These are phyloP conservation scores for Rhizopogon vesiculosus DNA, from an alignment of 768 basidiomycete genomes.

Conservation along the genomic window DNA sequence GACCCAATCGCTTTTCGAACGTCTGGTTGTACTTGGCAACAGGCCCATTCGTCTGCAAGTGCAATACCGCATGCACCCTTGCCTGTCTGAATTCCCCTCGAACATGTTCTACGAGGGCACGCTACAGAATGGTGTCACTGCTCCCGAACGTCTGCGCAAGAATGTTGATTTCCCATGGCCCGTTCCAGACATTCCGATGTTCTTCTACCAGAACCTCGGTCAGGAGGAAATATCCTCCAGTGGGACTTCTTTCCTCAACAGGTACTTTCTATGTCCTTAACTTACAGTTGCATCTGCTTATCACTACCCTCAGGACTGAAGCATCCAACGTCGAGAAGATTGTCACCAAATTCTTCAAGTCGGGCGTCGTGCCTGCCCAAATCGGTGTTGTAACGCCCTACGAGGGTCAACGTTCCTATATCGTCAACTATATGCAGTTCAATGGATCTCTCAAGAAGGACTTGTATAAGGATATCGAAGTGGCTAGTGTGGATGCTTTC, in stretches of 20 bases:
- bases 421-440: conserved; percentile 99
- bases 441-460: conserved; percentile 99
- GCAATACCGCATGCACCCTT: conserved; percentile 99
- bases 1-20: conserved; percentile 97
- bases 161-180: conserved; percentile 99
- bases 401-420: conserved; percentile 96
- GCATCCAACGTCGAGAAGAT: conserved; percentile 99
- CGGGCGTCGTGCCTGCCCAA: conserved; percentile 90
- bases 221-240: conserved; percentile 99
- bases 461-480: conserved; percentile 98
- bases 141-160: conserved; percentile 94
- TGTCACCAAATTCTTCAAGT: conserved; percentile 99
- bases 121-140: conserved; percentile 97
- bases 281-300: conserved; percentile 2
- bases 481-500: conserved; percentile 98
- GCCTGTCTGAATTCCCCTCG: conserved; percentile 97
- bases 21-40: conserved; percentile 92
- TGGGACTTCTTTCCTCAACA: conserved; percentile 97
- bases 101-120: conserved; percentile 99
- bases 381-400: conserved; percentile 99
- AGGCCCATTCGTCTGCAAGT: conserved; percentile 98
- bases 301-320: conserved; percentile 64
- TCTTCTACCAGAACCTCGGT: conserved; percentile 99
- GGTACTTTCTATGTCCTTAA: conserved; percentile 36
- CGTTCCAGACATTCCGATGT: conserved; percentile 95